Percentiles rank a stretch among this genome's conserved stretches.
phyloP scores from a whole-genome alignment of 1,284 basidiomycete genomes.

The Coriolopsis trogii region DNA sequence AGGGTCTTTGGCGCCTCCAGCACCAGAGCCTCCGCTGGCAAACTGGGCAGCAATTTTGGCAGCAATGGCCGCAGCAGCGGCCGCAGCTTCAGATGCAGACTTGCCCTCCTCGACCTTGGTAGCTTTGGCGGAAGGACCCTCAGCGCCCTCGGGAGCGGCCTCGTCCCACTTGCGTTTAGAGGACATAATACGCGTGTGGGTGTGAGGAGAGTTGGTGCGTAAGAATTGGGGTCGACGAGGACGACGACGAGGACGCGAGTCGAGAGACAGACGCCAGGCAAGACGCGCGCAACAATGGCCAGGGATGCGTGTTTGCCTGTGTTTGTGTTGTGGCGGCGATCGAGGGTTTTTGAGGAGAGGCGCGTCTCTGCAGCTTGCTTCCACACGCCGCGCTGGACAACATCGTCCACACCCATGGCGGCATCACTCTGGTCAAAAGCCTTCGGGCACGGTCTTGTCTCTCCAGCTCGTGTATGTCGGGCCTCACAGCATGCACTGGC shows the following conservation, averaged over 20 bases:
- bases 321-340: slow-evolving; percentile 17
- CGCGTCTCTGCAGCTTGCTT: slow-evolving; percentile 14
- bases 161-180: slow-evolving; percentile 80
- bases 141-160: slow-evolving; percentile 49
- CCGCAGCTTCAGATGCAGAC: slow-evolving; percentile 76
- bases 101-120: slow-evolving; percentile 61
- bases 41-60: slow-evolving; percentile 92
- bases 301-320: slow-evolving; percentile 13
- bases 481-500: slow-evolving; percentile 4
- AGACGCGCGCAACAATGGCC: too few species aligned
- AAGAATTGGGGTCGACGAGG: too few species aligned
- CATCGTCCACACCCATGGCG: slow-evolving; percentile 21
- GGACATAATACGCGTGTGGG: slow-evolving; percentile 48
- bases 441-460: slow-evolving; percentile 5
- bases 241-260: not conserved
- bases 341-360: slow-evolving; percentile 17
- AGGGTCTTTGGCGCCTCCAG: slow-evolving; percentile 59
- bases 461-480: slow-evolving; percentile 13
- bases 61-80: slow-evolving; percentile 84
- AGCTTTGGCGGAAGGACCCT: slow-evolving; percentile 44
- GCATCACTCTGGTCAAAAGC: slow-evolving; percentile 23
- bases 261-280: not conserved
- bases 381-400: slow-evolving; percentile 15
- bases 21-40: slow-evolving; percentile 45
- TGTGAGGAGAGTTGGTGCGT: not conserved